phyloP scores from a whole-genome alignment of 768 basidiomycete species.

The Trametes gibbosa region DNA sequence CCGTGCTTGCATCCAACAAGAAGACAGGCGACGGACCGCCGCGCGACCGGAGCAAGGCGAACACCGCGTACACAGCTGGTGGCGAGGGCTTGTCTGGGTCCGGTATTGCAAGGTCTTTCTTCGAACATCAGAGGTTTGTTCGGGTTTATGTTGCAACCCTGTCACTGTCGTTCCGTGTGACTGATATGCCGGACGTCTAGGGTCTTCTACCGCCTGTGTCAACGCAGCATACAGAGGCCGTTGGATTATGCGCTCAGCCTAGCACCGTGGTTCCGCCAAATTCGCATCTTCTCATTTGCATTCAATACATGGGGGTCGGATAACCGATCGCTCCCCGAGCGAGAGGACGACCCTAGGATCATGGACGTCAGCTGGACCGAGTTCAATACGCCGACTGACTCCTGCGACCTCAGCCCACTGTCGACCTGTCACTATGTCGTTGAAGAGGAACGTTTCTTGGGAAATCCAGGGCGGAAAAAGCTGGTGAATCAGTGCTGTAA shows the following conservation, averaged over 20 bases:
- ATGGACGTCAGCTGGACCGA: constrained; percentile 46
- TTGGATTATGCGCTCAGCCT: constrained; percentile 31
- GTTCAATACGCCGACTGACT: constrained; percentile 25
- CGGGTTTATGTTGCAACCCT: no score
- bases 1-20: constrained; percentile 18
- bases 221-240: constrained; percentile 19
- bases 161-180: no score
- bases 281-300: constrained; percentile 37
- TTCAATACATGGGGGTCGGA: constrained; percentile 37
- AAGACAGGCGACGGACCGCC: constrained; percentile 3
- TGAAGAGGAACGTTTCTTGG: constrained; percentile 17
- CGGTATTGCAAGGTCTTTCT: constrained; percentile 17
- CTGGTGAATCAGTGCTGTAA: not conserved
- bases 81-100: not conserved
- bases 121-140: constrained; percentile 28
- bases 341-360: constrained; percentile 32
- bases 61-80: constrained; percentile 18
- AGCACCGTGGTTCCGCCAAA: constrained; percentile 32
- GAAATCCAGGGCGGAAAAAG: constrained; percentile 16
- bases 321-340: constrained; percentile 28
- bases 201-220: constrained; percentile 18
- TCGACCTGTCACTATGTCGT: constrained; percentile 13
- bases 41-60: constrained; percentile 26
- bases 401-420: constrained; percentile 9
- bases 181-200: not conserved